Evolutionary conservation across 2,329 filamentous ascomycete species (phyloP), one percentile per base, ranked within the genome.

Genomic region (Beauveria asiatica): DNA sequence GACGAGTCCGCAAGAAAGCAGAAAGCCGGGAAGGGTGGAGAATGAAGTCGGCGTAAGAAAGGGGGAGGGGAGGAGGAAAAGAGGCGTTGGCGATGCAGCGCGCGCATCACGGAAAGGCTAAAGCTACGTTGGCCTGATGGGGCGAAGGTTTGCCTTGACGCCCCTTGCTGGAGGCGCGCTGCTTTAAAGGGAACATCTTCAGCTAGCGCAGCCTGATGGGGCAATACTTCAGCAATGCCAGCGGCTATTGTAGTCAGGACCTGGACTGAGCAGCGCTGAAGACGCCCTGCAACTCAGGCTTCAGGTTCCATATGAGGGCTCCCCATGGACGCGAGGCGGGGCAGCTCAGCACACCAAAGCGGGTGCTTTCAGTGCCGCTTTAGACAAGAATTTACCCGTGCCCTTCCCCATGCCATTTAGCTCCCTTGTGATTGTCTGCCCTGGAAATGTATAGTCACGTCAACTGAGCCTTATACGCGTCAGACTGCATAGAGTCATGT

Each of bases 121-220:
- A 72, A 72, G 71, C 70, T 73, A 72, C 70, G 73, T 70, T 73
- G 71, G 71, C 71, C 71, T 73, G 63, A 71, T 70, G 67, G 55
- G 55, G 55, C 45, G 30, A 42, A 57, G 42, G 55, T 50, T 57
- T 57, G 44, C 55, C 55, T 57, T 41, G 46, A 25, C 13, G 44
- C 33, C 41, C 53, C 41, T 45, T 42, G 39, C 16, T 41, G 27
- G 10, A 5, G 30, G n/a, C 7, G 16, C 51, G 51, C 51, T 42
- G 37, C 37, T 54, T 54, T 42, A 53, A 42, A 21, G 19, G 13
- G 21, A 7, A 23, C 9, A 45, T 11, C 33, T 16, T 16, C 7
- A 21, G 27, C 54, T n/a, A 19, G 27, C 49, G 30, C 30, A 39
- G 49, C 49, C 49, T 21, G 50, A 45, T 30, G 51, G 17, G 19